Evolutionary conservation across 768 basidiomycete genomes (phyloP), one percentile per base, ranked within the genome.

Genomic region (Tricholoma furcatifolium): DNA sequence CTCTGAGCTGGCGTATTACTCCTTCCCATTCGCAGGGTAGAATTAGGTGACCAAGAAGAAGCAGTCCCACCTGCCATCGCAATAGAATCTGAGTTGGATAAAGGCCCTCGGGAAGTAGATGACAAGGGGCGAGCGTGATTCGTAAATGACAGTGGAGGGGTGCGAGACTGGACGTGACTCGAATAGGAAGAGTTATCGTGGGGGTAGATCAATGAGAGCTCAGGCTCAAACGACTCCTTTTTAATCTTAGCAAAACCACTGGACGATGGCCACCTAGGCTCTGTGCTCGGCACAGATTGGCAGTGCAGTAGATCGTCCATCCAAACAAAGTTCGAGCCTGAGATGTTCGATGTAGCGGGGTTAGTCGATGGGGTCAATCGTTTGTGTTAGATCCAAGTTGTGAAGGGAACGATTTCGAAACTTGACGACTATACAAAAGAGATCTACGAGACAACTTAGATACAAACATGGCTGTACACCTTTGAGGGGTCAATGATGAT

Each of bases 251-350:
- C 55, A 49, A 61, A 61, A 50, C 65, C 48, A 56, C 63, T 49
- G 51, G 55, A 60, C 50, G 58, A 42, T 52, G 66, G 59, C 70
- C 70, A 70, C 64, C 70, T 58, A 72, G 73, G 64, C 62, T 69
- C 58, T 55, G 60, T 52, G 61, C 60, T 62, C 56, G 62, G 65
- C 73, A 72, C 65, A 62, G 55, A 60, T 58, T 63, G 73, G 79
- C 78, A 67, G 78, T 80, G 79, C 74, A 70, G 79, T 73, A 70
- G 60, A 72, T 61, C 56, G 48, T 56, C 43, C 34, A 54, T 51
- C 46, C 43, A 43, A 52, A 43, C 42, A 32, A 31, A 39, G 46
- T 43, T 34, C n/a, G 21, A n/a, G n/a, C n/a, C n/a, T n/a, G n/a
- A 43, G 43, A 12, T 32, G 44, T 57, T 52, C 27, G 34, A 18